Evolutionary conservation across 2,329 filamentous ascomycete species (phyloP), one percentile per base, ranked within the genome.

Genomic region (Aspergillus sp.): DNA sequence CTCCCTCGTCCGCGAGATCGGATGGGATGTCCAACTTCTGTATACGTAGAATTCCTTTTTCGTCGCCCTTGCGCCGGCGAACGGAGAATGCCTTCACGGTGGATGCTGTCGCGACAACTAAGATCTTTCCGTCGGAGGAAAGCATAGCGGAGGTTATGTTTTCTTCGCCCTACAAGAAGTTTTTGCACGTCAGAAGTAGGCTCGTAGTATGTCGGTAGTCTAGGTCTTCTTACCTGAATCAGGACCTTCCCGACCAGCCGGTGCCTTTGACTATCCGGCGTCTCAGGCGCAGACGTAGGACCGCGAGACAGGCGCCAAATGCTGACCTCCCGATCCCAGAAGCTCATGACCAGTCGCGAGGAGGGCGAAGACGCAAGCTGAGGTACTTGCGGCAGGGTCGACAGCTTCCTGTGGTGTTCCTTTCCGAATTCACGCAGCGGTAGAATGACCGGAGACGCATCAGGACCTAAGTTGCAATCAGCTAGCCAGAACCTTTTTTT

Each of bases 301-400:
- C 72, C 67, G 73, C 77, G 66, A 36, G 74, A 72, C 22, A 90
- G 77, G 46, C 82, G 85, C 92, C 93, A 99, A 61, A 99, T 85
- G 66, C 90, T 88, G 52, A 98, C 82, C 73, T 96, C 90, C 57
- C 90, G 85, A 65, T 94, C 91, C 92, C 93, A 98, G 90, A 92
- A 98, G 73, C 91, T 91, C 69, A 95, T 85, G 26, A 99, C 79
- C 22, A 97, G 80, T 52, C 95, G 86, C 49, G 88, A 87, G 47
- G 84, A 84, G 1, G 88, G 81, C 3, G 93, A 90, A 65, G 91
- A 93, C 39, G 85, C 80, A 7, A 97, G 75, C 2, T 90, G 87
- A 1, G 90, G 84, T 54, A 85, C 82, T 71, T 96, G 93, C 2
- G 95, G 94, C 14, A 99, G 82, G 70, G 88, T 88, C n/a, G 93